Evolutionary conservation across 306 rosid species (phyloP).

Genomic region (Cyclanthera cordifolia): DNA sequence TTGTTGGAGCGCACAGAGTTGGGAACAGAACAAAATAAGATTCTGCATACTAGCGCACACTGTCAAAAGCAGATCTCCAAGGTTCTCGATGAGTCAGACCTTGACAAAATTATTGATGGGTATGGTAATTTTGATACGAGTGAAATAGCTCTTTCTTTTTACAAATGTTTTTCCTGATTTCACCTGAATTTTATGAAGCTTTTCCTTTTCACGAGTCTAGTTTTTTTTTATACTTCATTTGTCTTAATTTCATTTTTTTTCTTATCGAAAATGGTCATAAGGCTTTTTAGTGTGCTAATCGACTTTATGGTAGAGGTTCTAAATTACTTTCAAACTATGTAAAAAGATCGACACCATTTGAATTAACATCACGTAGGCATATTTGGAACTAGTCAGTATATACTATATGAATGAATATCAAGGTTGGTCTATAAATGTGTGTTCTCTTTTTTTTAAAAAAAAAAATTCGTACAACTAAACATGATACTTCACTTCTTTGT

Average conservation of each 20-base stretch:
- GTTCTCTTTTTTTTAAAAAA: no score
- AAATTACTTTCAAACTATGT: not conserved
- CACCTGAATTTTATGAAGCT: not conserved
- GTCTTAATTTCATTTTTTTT: not conserved
- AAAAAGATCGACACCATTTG: not conserved
- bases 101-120: conserved; percentile 83
- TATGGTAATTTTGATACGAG: conserved; percentile 22
- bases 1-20: conserved; percentile 67
- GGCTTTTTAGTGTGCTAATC: not conserved
- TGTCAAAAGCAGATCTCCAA: conserved; percentile 86
- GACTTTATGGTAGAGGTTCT: not conserved
- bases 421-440: no score
- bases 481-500: not conserved
- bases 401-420: not conserved
- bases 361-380: not conserved
- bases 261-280: not conserved
- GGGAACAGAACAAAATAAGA: conserved; percentile 54
- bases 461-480: not conserved
- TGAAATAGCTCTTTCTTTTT: not conserved
- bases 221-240: not conserved
- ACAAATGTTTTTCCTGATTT: not conserved
- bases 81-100: conserved; percentile 80
- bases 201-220: not conserved
- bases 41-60: conserved; percentile 52
- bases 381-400: not conserved